A percentile compares a stretch with the other conserved stretches of the same genome.
phyloP scores from a whole-genome alignment of 1,284 basidiomycete genomes.

The Tilletiopsis washingtonensis region DNA sequence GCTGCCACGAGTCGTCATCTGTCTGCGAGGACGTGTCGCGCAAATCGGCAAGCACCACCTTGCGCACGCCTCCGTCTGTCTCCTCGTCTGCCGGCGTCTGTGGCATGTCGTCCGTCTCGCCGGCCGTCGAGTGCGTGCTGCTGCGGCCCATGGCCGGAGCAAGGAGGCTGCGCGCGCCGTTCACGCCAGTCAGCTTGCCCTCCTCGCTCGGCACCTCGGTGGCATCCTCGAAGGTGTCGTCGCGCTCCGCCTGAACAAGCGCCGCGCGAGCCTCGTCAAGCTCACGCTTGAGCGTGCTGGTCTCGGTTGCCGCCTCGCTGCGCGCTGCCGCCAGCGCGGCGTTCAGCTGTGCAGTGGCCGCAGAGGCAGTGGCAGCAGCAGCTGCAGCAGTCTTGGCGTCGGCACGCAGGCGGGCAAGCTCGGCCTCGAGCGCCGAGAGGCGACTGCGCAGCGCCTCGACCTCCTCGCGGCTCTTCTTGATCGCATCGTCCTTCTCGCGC shows the following conservation, averaged over 20 bases:
- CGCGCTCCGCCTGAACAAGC: background rate
- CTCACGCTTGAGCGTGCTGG: constrained; percentile 9
- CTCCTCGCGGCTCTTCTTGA: constrained; percentile 3
- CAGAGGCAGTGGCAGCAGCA: too few relatives aligned
- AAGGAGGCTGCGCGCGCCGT: constrained; percentile 13
- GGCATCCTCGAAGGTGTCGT: constrained; percentile 7
- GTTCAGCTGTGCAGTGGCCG: too few relatives aligned
- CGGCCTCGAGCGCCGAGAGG: constrained; percentile 1
- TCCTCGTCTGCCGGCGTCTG: background rate
- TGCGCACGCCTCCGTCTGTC: background rate
- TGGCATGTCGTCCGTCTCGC: background rate
- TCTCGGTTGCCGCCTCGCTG: constrained; percentile 3
- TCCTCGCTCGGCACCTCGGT: constrained; percentile 3
- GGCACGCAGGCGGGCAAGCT: constrained; percentile 20
- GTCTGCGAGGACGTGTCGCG: constrained; percentile 29
- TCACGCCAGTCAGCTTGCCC: background rate
- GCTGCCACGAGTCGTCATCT: constrained; percentile 25
- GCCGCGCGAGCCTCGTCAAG: constrained; percentile 2
- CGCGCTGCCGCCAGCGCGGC: too few relatives aligned
- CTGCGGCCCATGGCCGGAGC: constrained; percentile 20
- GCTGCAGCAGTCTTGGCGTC: constrained; percentile 12
- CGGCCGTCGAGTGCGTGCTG: constrained; percentile 10
- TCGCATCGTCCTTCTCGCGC: background rate
- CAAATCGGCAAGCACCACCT: constrained; percentile 13
- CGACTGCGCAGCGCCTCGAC: constrained; percentile 14